Conservation (phyloP, 75 land plant genomes). For the Pinus taeda region DNA sequence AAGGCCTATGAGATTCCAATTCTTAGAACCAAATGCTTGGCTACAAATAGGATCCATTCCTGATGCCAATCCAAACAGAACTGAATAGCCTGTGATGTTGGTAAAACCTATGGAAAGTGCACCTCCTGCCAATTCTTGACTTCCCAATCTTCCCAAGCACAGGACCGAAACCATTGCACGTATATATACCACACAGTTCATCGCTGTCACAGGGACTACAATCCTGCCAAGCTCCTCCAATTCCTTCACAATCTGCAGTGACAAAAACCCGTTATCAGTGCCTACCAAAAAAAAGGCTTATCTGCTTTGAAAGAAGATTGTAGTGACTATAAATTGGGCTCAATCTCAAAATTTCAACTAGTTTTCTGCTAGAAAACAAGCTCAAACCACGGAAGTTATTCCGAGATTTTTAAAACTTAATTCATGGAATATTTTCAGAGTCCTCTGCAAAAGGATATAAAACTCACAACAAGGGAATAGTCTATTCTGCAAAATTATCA, state of each 20-base stretch:
- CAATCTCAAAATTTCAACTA: too few species aligned
- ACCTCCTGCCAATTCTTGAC: slow-evolving; percentile 84
- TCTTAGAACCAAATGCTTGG: slow-evolving; percentile 78
- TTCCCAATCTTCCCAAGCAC: slow-evolving; percentile 81
- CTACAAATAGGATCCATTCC: slow-evolving; percentile 88
- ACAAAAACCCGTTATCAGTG: background rate
- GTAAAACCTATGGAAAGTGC: slow-evolving; percentile 90
- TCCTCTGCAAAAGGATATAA: too few species aligned
- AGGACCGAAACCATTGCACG: slow-evolving; percentile 76
- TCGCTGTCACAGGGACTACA: slow-evolving; percentile 73
- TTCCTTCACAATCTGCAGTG: slow-evolving; percentile 53
- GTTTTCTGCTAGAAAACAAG: too few species aligned
- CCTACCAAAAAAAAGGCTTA: background rate
- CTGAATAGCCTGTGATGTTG: slow-evolving; percentile 95
- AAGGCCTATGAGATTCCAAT: slow-evolving; percentile 60
- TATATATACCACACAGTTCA: slow-evolving; percentile 25
- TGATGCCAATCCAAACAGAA: slow-evolving; percentile 82
- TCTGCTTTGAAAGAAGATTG: too few species aligned
- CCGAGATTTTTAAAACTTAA: too few species aligned
- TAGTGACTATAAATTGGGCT: too few species aligned
- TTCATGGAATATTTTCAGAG: too few species aligned
- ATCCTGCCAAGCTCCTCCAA: slow-evolving; percentile 61
- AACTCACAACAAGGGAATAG: too few species aligned
- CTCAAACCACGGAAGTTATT: too few species aligned
- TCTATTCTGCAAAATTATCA: too few species aligned